A percentile compares a stretch with the other conserved stretches of the same genome.
Evolutionary conservation across 2,329 filamentous ascomycete species (phyloP).

Genomic region (Ophiostoma ips): DNA sequence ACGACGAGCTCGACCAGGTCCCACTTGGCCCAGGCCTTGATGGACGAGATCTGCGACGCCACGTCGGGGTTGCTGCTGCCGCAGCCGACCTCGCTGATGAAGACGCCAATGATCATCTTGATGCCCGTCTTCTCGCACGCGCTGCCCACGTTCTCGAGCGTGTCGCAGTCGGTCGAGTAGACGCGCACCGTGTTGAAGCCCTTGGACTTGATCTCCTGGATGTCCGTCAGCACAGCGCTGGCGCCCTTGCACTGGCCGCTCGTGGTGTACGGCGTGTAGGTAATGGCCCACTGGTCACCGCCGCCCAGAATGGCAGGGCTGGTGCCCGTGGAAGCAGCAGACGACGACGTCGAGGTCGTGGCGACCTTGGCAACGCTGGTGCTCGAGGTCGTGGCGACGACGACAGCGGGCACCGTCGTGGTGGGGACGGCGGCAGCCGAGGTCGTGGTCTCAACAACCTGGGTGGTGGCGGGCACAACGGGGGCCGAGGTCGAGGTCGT

Average conservation of each 20-base stretch:
- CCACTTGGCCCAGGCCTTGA: slow-evolving; percentile 62
- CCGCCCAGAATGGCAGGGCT: slow-evolving; percentile 18
- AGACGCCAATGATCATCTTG: slow-evolving; percentile 77
- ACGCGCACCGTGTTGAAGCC: slow-evolving; percentile 64
- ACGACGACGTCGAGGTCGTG: slow-evolving; percentile 13
- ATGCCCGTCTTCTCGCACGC: slow-evolving; percentile 54
- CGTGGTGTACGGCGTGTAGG: slow-evolving; percentile 62
- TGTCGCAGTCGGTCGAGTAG: slow-evolving; percentile 86
- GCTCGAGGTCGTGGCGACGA: slow-evolving; percentile 14
- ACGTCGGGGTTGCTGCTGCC: slow-evolving; percentile 45
- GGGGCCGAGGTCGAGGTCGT: background rate
- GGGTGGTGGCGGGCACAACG: slow-evolving; percentile 12
- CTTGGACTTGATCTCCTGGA: slow-evolving; percentile 46
- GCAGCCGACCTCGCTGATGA: slow-evolving; percentile 55
- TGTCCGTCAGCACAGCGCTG: slow-evolving; percentile 42
- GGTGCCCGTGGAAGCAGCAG: slow-evolving; percentile 15
- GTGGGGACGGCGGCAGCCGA: slow-evolving; percentile 16
- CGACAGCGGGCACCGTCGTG: slow-evolving; percentile 8
- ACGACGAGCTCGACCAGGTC: slow-evolving; percentile 65
- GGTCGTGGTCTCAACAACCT: slow-evolving; percentile 30
- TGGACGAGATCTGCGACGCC: slow-evolving; percentile 57
- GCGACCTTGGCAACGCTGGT: slow-evolving; percentile 13
- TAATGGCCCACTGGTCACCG: slow-evolving; percentile 55
- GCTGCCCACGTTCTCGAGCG: slow-evolving; percentile 59
- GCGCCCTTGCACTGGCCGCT: slow-evolving; percentile 50